Conservation (phyloP, 768 basidiomycete genomes). For the Hydnomerulius pinastri region DNA sequence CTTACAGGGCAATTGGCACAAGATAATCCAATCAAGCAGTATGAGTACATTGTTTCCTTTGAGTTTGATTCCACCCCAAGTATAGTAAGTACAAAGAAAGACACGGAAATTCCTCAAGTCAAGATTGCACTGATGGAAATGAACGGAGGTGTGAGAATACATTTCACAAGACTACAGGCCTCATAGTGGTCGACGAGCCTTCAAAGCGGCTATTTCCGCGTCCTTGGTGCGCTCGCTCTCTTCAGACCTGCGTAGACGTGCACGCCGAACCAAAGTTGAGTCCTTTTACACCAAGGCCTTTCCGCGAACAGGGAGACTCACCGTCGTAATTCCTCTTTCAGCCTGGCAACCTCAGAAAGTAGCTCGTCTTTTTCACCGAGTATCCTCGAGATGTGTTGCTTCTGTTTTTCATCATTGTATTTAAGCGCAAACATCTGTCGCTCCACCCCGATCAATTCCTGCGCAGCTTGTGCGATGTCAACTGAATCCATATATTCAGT, state of each 20-base stretch:
- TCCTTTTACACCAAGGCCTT: neutral
- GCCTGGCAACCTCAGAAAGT: conserved; percentile 12
- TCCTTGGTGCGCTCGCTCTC: conserved; percentile 9
- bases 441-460: conserved; percentile 14
- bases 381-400: conserved; percentile 21
- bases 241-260: conserved; percentile 7
- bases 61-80: too few relatives aligned
- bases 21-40: too few relatives aligned
- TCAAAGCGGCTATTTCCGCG: conserved; percentile 4
- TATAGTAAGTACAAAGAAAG: too few relatives aligned
- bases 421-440: conserved; percentile 27
- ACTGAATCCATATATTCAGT: conserved; percentile 31
- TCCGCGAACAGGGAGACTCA: conserved; percentile 4
- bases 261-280: neutral
- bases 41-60: too few relatives aligned
- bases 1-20: too few relatives aligned
- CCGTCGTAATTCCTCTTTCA: conserved; percentile 18
- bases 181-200: conserved; percentile 3
- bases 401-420: conserved; percentile 24
- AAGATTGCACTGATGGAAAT: neutral
- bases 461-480: conserved; percentile 18
- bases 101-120: too few relatives aligned
- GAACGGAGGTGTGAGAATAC: neutral
- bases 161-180: neutral
- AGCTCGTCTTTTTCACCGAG: conserved; percentile 18